Conservation (phyloP, 495 filamentous ascomycete genomes). For the Aspergillus cavernicola region DNA sequence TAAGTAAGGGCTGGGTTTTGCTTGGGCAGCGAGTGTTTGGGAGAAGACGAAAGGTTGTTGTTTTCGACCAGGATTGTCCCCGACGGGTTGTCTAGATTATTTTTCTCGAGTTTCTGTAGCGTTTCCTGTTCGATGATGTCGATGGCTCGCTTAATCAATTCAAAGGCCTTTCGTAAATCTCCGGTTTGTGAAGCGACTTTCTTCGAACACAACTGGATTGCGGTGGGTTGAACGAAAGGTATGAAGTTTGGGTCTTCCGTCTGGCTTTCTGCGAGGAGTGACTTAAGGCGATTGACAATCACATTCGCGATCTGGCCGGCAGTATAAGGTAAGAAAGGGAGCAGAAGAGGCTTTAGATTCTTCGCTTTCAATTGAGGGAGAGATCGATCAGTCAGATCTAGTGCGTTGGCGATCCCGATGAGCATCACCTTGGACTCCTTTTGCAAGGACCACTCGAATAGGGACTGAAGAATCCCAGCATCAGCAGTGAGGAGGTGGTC, state of each 20-base stretch:
- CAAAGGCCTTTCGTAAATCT: constrained; percentile 92
- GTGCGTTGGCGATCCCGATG: constrained; percentile 92
- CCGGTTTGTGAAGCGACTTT: constrained; percentile 93
- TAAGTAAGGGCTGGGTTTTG: constrained; percentile 51
- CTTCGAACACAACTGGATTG: constrained; percentile 87
- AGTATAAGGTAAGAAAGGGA: constrained; percentile 91
- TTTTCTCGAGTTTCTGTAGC: constrained; percentile 39
- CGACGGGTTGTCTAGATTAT: constrained; percentile 41
- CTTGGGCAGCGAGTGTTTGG: constrained; percentile 35
- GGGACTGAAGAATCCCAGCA: constrained; percentile 75
- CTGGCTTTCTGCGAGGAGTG: constrained; percentile 54
- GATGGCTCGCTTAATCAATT: constrained; percentile 84
- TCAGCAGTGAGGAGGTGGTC: constrained; percentile 88
- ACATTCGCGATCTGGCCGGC: constrained; percentile 84
- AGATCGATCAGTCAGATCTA: constrained; percentile 93
- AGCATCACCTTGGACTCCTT: constrained; percentile 72
- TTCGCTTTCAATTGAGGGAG: constrained; percentile 90
- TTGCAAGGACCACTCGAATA: constrained; percentile 92
- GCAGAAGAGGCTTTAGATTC: constrained; percentile 80
- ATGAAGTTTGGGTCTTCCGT: constrained; percentile 54
- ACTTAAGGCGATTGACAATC: constrained; percentile 76
- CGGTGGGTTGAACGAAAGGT: constrained; percentile 89
- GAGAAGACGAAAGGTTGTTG: constrained; percentile 63
- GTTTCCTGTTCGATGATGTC: constrained; percentile 87
- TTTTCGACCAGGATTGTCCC: constrained; percentile 64